Conservation (phyloP, 106 monocot species). For the Amphibolis antarctica region DNA sequence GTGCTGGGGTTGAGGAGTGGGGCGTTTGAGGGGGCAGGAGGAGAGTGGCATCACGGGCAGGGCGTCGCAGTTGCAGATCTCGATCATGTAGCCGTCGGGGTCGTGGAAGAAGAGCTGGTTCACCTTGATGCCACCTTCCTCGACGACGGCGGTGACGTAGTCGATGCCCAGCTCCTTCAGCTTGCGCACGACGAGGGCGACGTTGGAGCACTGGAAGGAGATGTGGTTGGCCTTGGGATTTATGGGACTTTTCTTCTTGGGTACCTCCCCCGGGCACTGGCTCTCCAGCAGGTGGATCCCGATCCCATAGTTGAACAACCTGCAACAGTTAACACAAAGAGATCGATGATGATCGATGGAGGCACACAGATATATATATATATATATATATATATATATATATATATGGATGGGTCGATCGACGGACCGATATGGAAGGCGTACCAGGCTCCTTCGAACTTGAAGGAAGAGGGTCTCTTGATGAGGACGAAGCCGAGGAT, state of each 20-base stretch:
- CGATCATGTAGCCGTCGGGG: constrained; percentile 57
- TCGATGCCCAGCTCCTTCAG: constrained; percentile 38
- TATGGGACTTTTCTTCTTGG: constrained; percentile 21
- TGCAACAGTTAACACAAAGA: neutral
- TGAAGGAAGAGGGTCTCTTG: constrained; percentile 58
- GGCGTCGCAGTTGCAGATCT: constrained; percentile 57
- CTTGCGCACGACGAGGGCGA: constrained; percentile 18
- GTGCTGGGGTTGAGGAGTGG: neutral
- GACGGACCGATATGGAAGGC: no score
- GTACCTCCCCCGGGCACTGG: constrained; percentile 3
- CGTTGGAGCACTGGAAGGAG: constrained; percentile 55
- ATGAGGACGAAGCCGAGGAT: constrained; percentile 42
- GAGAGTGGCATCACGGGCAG: constrained; percentile 42
- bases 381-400: neutral
- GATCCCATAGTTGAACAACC: constrained; percentile 57
- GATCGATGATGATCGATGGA: no score
- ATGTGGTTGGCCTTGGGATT: constrained; percentile 62
- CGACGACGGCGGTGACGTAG: constrained; percentile 41
- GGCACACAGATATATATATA: no score
- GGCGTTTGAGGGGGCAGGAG: constrained; percentile 20
- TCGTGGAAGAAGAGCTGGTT: constrained; percentile 65
- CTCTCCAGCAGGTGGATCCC: constrained; percentile 36
- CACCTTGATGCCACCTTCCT: constrained; percentile 39
- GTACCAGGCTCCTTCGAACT: constrained; percentile 58
- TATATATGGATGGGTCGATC: neutral